phyloP scores from a whole-genome alignment of 2,329 filamentous ascomycete genomes.

The Aureobasidium sp. region DNA sequence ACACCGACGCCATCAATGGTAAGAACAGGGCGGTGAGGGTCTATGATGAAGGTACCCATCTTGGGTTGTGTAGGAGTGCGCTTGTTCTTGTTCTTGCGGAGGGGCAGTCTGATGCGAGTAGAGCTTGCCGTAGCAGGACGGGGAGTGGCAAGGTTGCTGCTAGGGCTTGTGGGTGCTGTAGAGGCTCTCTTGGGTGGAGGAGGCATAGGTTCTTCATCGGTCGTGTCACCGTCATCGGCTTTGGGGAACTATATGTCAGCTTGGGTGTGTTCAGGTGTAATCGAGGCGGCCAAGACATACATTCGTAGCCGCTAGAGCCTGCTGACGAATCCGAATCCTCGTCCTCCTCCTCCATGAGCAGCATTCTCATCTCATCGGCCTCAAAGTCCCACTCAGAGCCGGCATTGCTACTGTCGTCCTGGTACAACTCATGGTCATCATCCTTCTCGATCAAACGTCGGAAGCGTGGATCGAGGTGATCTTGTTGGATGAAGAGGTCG shows the following conservation, averaged over 20 bases:
- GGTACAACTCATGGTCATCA: conserved; percentile 20
- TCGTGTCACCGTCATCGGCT: conserved; percentile 29
- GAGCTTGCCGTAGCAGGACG: not conserved
- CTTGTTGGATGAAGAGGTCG: conserved; percentile 25
- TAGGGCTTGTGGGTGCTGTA: conserved; percentile 2
- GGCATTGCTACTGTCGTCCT: conserved; percentile 21
- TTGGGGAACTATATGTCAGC: conserved; percentile 17
- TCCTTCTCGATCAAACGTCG: conserved; percentile 18
- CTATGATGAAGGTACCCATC: conserved; percentile 21
- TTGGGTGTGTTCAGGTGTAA: not conserved
- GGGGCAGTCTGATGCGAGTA: not conserved
- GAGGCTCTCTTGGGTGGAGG: conserved; percentile 9
- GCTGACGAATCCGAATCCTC: conserved; percentile 22
- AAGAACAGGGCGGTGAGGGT: conserved; percentile 17
- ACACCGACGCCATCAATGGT: conserved; percentile 15
- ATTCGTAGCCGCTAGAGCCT: conserved; percentile 22
- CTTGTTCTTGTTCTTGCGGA: conserved; percentile 13
- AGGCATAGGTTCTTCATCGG: conserved; percentile 21
- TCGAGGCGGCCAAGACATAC: conserved; percentile 20
- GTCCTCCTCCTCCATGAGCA: conserved; percentile 24
- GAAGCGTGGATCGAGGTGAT: conserved; percentile 18
- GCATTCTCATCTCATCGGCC: conserved; percentile 22
- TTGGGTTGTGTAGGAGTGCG: conserved; percentile 13
- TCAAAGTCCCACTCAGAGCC: conserved; percentile 28
- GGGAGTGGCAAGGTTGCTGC: conserved; percentile 8